phyloP scores from a whole-genome alignment of 1,284 basidiomycete species.

The Sporisorium reilianum region DNA sequence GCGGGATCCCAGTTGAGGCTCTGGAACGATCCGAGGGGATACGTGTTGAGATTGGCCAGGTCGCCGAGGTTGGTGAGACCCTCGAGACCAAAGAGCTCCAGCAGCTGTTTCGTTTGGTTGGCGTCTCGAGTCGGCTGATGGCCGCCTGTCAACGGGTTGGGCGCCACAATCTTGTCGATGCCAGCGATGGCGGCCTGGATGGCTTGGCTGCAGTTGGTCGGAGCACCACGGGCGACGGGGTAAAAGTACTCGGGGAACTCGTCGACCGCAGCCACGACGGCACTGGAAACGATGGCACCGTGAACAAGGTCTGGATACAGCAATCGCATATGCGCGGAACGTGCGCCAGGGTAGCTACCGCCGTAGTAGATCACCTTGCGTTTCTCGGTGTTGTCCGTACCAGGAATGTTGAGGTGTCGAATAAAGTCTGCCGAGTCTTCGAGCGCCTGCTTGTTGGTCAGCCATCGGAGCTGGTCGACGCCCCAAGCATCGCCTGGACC shows the following conservation, averaged over 20 bases:
- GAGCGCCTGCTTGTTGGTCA: conserved; percentile 88
- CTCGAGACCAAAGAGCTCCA: conserved; percentile 51
- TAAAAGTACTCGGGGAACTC: conserved; percentile 79
- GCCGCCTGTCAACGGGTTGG: conserved; percentile 54
- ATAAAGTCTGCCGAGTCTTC: conserved; percentile 95
- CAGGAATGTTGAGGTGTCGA: conserved; percentile 79
- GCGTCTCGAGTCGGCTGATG: conserved; percentile 49
- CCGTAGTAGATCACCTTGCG: conserved; percentile 90
- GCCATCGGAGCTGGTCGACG: conserved; percentile 76
- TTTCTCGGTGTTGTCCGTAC: conserved; percentile 75
- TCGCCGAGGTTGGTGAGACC: conserved; percentile 53
- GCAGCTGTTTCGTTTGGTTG: conserved; percentile 35
- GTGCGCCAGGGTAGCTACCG: conserved; percentile 84
- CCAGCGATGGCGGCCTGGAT: conserved; percentile 73
- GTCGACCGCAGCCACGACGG: conserved; percentile 64
- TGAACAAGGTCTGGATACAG: conserved; percentile 88
- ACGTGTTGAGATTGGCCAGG: conserved; percentile 59
- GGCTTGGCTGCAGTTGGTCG: conserved; percentile 78
- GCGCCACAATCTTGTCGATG: conserved; percentile 60
- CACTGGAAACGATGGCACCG: conserved; percentile 85
- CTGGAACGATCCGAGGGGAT: conserved; percentile 62
- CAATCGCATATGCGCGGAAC: conserved; percentile 89
- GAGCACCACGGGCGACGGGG: conserved; percentile 81
- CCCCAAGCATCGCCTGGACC: conserved; percentile 69
- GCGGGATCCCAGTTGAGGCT: conserved; percentile 61